Base-by-base conservation (phyloP, 106 monocot genomes). In the Vanilla planifolia region DNA sequence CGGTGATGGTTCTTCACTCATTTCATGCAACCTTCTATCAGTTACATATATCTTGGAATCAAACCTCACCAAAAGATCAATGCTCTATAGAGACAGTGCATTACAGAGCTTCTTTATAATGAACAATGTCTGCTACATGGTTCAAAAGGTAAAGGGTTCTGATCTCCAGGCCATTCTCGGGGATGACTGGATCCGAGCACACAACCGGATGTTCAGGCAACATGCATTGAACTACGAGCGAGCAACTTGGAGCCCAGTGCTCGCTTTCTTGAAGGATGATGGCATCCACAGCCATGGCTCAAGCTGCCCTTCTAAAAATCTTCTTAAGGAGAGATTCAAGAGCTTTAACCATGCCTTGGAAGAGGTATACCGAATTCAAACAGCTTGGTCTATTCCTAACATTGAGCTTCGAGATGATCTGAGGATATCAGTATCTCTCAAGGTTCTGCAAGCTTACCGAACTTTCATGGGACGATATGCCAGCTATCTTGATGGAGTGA, bases 121-220 rank as follows among this genome's bases (percentile, higher is more conserved):
- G 84, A 92, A 92, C 57, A 87, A 84, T 61, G 57, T 75, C 23
- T 64, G 46, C 36, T 87, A 87, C 84, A 87, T 87, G 83, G 78
- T 81, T 43, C 75, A 81, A 24, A 87, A 84, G 74, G 83, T 78
- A 2, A 78, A 70, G 55, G 75, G 64, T 9, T 70, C 72, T 33
- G 78, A 78, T 0, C 77, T 84, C 15, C 61, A 14, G 29, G 43
- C 24, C 4, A 51, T 87, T 29, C 48, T 87, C 6, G 83, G 80
- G 21, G 83, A 86, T 16, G 67, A 78, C 21, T 82, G 81, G 81
- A 45, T 64, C 2, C 56, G 65, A 17, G 25, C 50, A 3, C 62
- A 73, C 40, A 39, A 8, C 20, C 23, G 60, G 6, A 60, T 56
- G 34, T 65, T 69, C 55, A 51, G 55, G 3, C 34, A 59, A 47